Percentiles rank a stretch among this genome's conserved stretches.
Evolutionary conservation across 2,329 filamentous ascomycete genomes (phyloP).

Genomic region (Colletotrichum echinochloae): DNA sequence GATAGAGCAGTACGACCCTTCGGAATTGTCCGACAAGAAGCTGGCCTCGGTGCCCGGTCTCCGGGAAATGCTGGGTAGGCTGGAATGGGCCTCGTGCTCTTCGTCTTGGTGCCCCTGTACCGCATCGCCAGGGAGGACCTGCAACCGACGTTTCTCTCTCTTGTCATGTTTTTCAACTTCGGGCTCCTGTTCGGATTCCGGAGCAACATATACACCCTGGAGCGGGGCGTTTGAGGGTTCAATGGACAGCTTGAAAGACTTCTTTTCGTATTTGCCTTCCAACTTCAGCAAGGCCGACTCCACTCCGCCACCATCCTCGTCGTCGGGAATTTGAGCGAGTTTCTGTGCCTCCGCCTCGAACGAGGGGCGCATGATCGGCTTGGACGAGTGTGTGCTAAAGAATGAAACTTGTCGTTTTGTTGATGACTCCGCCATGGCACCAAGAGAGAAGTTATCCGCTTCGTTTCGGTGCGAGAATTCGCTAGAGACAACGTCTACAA

Average conservation of each 20-base stretch:
- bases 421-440: constrained; percentile 65
- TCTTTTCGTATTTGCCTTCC: constrained; percentile 84
- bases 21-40: constrained; percentile 71
- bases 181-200: constrained; percentile 38
- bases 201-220: background rate
- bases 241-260: constrained; percentile 55
- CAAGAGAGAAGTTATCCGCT: constrained; percentile 66
- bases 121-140: constrained; percentile 54
- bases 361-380: constrained; percentile 75
- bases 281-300: constrained; percentile 94
- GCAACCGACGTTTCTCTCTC: constrained; percentile 58
- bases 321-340: constrained; percentile 88
- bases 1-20: constrained; percentile 80
- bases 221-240: constrained; percentile 49
- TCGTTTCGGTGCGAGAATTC: constrained; percentile 54
- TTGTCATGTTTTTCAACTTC: constrained; percentile 54
- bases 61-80: constrained; percentile 44
- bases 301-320: constrained; percentile 85
- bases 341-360: constrained; percentile 91
- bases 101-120: constrained; percentile 46
- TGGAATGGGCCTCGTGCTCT: constrained; percentile 42
- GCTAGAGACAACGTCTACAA: constrained; percentile 59
- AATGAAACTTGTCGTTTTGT: constrained; percentile 62
- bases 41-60: constrained; percentile 51
- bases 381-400: constrained; percentile 72